Conservation (phyloP, 2,329 filamentous ascomycete species). For the Aspergillus eucalypticola region DNA sequence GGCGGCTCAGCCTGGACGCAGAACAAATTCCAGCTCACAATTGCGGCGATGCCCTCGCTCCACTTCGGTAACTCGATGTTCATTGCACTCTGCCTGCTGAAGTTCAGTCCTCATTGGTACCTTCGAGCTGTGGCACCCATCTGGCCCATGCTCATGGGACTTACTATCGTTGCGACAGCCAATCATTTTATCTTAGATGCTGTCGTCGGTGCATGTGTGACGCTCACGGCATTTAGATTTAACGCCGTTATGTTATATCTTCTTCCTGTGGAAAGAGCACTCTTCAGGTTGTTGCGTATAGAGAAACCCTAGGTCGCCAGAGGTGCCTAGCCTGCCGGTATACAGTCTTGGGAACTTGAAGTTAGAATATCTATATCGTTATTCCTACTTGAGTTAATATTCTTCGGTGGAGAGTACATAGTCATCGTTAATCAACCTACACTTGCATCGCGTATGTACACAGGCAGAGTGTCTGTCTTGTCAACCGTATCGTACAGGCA, state of each 20-base stretch:
- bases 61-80: conserved; percentile 47
- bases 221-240: conserved; percentile 25
- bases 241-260: conserved; percentile 26
- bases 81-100: conserved; percentile 32
- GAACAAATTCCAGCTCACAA: conserved; percentile 51
- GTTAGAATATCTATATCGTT: not conserved
- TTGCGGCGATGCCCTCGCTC: conserved; percentile 53
- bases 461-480: not conserved
- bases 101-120: conserved; percentile 44
- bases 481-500: not conserved
- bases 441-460: not conserved
- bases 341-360: not conserved
- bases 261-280: conserved; percentile 24
- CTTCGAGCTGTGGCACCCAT: conserved; percentile 42
- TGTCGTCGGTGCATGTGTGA: conserved; percentile 56
- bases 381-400: not conserved
- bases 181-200: conserved; percentile 70
- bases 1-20: conserved; percentile 42
- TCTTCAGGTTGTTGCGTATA: conserved; percentile 22
- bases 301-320: conserved; percentile 26
- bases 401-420: not conserved
- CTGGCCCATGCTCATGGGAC: conserved; percentile 47
- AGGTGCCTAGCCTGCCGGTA: not conserved
- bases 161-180: conserved; percentile 66
- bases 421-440: not conserved